phyloP scores from a whole-genome alignment of 495 filamentous ascomycete species.

The Astrocystis sublimbata region DNA sequence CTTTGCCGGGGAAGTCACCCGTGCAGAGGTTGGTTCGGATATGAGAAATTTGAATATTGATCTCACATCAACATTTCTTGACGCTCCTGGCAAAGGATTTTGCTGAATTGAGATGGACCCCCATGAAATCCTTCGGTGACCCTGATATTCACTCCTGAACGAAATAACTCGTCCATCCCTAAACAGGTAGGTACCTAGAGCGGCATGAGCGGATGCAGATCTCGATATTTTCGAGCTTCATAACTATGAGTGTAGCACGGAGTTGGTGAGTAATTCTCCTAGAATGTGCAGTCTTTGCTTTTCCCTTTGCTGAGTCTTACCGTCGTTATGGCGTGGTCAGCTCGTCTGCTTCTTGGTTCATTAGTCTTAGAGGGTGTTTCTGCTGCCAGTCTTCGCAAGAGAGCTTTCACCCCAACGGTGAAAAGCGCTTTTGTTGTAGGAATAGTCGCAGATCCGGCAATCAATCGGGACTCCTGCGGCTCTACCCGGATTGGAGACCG shows the following conservation, averaged over 20 bases:
- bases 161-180: background rate
- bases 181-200: slow-evolving; percentile 16
- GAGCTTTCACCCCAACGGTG: slow-evolving; percentile 15
- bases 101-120: background rate
- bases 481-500: slow-evolving; percentile 30
- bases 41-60: background rate
- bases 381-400: background rate
- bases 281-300: background rate
- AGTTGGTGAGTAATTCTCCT: background rate
- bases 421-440: slow-evolving; percentile 27
- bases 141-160: background rate
- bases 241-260: background rate
- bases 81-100: background rate
- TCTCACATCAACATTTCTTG: background rate
- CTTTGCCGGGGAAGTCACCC: background rate
- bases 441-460: slow-evolving; percentile 31
- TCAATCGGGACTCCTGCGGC: slow-evolving; percentile 36
- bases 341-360: slow-evolving; percentile 1
- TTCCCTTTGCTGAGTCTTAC: background rate
- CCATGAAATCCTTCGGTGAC: background rate
- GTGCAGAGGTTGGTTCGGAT: background rate
- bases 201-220: background rate
- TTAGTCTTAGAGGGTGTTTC: slow-evolving; percentile 10
- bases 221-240: slow-evolving; percentile 1
- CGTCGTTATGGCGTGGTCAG: slow-evolving; percentile 9